These are phyloP conservation scores for Blepharisma undulans DNA, from an alignment of 169 alveolate species.

Conservation along the genomic window DNA sequence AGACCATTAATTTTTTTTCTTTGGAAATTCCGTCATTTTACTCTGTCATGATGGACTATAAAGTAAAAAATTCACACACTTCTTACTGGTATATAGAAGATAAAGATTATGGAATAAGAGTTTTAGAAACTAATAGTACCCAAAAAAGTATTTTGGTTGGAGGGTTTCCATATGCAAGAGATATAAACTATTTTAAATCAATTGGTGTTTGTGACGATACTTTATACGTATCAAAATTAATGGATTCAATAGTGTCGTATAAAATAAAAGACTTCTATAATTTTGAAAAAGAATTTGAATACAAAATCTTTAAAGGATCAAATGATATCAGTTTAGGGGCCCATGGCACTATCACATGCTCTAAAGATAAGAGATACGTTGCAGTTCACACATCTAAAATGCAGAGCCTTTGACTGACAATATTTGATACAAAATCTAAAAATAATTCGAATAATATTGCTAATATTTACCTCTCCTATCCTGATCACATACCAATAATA, in stretches of 20 bases:
- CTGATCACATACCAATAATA: not conserved
- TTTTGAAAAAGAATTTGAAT: not conserved
- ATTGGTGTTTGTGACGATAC: not conserved
- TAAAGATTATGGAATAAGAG: not conserved
- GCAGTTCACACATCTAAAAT: not conserved
- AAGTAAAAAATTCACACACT: not conserved
- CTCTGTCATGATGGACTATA: not conserved
- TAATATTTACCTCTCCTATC: not conserved
- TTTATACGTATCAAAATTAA: not conserved
- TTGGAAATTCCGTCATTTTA: not conserved
- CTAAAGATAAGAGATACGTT: not conserved
- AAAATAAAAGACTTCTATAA: not conserved
- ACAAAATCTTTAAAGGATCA: not conserved
- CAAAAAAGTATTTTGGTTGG: not conserved
- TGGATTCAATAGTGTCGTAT: not conserved
- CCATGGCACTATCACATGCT: not conserved
- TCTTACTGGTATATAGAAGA: not conserved
- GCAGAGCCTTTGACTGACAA: not conserved
- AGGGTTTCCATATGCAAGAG: not conserved
- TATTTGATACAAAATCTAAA: not conserved
- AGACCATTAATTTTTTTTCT: not conserved
- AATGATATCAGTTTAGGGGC: not conserved
- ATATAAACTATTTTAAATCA: not conserved
- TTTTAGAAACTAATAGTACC: not conserved
- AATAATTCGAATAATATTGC: not conserved